Conservation (phyloP, 352 stramenopile genomes). For the Globisporangium perplexum region DNA sequence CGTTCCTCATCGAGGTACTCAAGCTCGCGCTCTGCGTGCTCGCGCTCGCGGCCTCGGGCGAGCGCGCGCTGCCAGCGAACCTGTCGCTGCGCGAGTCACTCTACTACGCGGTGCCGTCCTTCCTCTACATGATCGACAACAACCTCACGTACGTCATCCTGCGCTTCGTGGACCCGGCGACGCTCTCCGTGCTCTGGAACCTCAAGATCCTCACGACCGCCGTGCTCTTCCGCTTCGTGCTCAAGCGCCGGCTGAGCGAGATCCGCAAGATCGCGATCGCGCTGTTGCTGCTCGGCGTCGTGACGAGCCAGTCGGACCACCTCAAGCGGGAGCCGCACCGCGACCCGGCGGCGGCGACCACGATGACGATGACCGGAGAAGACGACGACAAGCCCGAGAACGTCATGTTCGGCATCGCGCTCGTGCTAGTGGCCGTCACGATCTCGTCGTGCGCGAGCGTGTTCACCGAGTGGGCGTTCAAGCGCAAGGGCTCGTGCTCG, state of each 20-base stretch:
- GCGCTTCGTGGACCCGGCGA: constrained; percentile 80
- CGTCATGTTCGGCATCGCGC: constrained; percentile 42
- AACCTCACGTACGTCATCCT: constrained; percentile 88
- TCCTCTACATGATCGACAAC: constrained; percentile 86
- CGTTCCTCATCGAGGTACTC: constrained; percentile 80
- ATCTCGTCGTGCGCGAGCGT: constrained; percentile 82
- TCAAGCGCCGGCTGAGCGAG: constrained; percentile 65
- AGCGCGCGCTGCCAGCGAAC: constrained; percentile 23
- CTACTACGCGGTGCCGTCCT: constrained; percentile 78
- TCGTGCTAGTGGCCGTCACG: constrained; percentile 67
- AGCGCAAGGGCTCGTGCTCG: constrained; percentile 61
- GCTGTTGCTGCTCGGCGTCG: constrained; percentile 67
- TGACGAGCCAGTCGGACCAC: constrained; percentile 78
- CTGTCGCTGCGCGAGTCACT: constrained; percentile 50
- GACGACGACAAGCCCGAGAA: constrained; percentile 11
- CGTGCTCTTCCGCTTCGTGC: constrained; percentile 77
- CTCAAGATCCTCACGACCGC: constrained; percentile 86
- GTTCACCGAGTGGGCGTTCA: constrained; percentile 83
- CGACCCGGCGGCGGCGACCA: constrained; percentile 9
- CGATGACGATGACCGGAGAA: constrained; percentile 7
- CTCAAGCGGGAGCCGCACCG: constrained; percentile 25
- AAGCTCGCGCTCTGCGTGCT: constrained; percentile 55
- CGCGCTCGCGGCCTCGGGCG: constrained; percentile 33
- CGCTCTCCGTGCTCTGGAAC: constrained; percentile 85
- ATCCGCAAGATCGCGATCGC: constrained; percentile 72